A percentile compares a stretch with the other conserved stretches of the same genome.
Evolutionary conservation across 2,329 filamentous ascomycete species (phyloP).

Genomic region (Aureobasidium melanogenum): DNA sequence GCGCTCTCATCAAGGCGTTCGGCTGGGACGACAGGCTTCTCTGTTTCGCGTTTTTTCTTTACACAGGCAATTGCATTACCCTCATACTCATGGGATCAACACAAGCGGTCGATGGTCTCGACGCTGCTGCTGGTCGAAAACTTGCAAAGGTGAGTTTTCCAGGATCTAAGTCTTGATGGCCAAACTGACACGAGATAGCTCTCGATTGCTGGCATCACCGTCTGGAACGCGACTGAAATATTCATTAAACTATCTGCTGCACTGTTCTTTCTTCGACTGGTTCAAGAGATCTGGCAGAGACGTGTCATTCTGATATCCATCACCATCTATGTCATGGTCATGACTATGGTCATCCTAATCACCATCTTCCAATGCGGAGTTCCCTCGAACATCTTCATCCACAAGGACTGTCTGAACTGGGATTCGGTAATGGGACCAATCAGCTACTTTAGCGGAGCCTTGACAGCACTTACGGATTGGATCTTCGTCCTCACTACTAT

Average conservation of each 20-base stretch:
- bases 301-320: constrained; percentile 21
- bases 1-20: constrained; percentile 10
- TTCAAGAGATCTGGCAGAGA: constrained; percentile 30
- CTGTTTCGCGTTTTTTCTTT: constrained; percentile 9
- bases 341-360: constrained; percentile 16
- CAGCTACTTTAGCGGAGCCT: constrained; percentile 20
- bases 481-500: constrained; percentile 31
- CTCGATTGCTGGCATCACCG: background rate
- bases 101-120: background rate
- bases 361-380: constrained; percentile 17
- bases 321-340: constrained; percentile 13
- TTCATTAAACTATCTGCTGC: constrained; percentile 36
- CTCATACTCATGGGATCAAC: constrained; percentile 11
- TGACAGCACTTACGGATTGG: constrained; percentile 31
- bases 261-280: constrained; percentile 36
- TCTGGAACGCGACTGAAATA: constrained; percentile 19
- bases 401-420: constrained; percentile 10
- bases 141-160: background rate
- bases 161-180: background rate
- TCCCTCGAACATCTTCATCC: constrained; percentile 7
- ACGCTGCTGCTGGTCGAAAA: background rate
- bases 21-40: constrained; percentile 14
- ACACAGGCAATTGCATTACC: constrained; percentile 8
- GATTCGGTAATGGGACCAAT: constrained; percentile 14
- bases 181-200: background rate